Conservation (phyloP, 148 eudicot genomes). For the Rhododendron molle region DNA sequence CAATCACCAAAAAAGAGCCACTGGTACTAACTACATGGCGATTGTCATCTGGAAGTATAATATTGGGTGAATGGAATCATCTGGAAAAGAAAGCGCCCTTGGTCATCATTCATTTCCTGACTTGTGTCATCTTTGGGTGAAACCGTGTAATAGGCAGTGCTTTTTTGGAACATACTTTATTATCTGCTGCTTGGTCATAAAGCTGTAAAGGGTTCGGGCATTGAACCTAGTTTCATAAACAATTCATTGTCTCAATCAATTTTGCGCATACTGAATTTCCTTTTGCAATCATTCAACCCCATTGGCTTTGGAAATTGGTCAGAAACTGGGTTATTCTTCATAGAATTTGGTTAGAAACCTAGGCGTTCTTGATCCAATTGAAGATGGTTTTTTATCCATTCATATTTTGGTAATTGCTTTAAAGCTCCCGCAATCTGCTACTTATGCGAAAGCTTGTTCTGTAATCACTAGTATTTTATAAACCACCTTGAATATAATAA, state of each 20-base stretch:
- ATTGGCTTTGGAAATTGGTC: background rate
- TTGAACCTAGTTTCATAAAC: background rate
- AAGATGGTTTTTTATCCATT: background rate
- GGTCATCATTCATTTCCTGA: background rate
- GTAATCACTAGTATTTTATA: background rate
- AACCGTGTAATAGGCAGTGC: background rate
- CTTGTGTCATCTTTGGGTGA: background rate
- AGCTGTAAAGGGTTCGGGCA: background rate
- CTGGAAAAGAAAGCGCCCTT: background rate
- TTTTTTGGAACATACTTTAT: background rate
- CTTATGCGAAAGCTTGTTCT: background rate
- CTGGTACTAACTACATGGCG: background rate
- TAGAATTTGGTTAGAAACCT: background rate
- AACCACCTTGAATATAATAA: background rate
- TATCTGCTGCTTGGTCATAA: background rate
- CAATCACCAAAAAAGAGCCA: background rate
- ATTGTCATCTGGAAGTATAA: background rate
- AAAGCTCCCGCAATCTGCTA: background rate
- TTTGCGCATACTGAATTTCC: background rate
- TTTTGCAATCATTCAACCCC: background rate
- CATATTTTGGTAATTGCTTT: background rate
- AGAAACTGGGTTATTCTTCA: background rate
- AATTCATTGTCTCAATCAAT: background rate
- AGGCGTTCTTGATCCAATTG: background rate
- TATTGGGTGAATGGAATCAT: background rate